These are phyloP conservation scores for Allium cepa DNA, from an alignment of 106 monocot species.

Conservation along the genomic window DNA sequence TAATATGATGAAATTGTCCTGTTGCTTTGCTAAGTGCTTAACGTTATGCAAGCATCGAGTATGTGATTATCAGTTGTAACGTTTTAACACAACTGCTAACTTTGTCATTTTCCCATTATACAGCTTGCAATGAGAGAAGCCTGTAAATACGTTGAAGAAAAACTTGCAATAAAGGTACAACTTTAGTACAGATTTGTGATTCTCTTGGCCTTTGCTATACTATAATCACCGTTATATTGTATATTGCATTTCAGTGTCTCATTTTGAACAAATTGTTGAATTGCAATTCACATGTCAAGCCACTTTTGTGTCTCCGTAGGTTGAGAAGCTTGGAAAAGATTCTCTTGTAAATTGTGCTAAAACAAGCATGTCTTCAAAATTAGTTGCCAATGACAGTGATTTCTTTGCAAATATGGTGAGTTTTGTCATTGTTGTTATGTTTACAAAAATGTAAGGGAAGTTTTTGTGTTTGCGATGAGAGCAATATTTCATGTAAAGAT, in stretches of 20 bases:
- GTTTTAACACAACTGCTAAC: not conserved
- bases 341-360: conserved; percentile 93
- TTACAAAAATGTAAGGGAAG: no score
- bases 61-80: not conserved
- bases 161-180: conserved; percentile 76
- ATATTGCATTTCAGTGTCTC: no score
- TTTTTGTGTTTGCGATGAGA: no score
- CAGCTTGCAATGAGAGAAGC: conserved; percentile 99
- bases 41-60: no score
- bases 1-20: not conserved
- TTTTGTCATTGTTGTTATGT: not conserved
- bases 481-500: no score
- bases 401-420: conserved; percentile 93
- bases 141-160: conserved; percentile 96
- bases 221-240: no score
- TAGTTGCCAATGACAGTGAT: conserved; percentile 78
- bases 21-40: not conserved
- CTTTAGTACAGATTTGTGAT: no score
- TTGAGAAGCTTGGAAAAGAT: conserved; percentile 95
- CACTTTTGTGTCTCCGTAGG: conserved; percentile 33
- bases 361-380: conserved; percentile 99
- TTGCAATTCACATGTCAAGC: not conserved
- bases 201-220: no score
- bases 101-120: conserved; percentile 2
- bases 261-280: no score